Base-by-base conservation (phyloP, 2,329 filamentous ascomycete genomes). In the Epichloe amarillans region DNA sequence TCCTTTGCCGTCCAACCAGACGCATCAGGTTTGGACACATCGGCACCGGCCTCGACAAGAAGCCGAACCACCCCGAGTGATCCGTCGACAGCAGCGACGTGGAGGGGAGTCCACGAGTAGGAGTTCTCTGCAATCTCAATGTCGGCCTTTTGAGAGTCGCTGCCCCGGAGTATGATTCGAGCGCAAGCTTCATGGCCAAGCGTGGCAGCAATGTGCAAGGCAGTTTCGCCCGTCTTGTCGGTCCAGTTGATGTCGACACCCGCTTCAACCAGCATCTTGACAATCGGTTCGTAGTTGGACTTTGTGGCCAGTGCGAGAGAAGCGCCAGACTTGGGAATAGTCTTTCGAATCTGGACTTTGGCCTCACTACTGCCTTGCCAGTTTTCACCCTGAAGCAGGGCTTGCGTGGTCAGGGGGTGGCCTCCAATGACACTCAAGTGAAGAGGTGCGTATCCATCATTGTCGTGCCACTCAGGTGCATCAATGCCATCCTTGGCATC, bases 1-100 rank as follows among this genome's bases (percentile, higher is more conserved):
- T 98, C 93, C 63, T 84, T 88, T 1, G 90, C 85, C 3, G 86
- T 93, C 93, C 93, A 98, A 8, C 91, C 91, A 43, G 89, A 96
- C 0, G 84, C 85, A 65, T 98, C 93, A 5, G 75, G 71, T 52
- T 79, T 82, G 51, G 83, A 82, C 3, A 88, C 69, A 53, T 94
- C 80, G 0, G 88, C 88, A 1, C 88, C 88, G 21, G 85, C 84
- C 46, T 84, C 78, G 40, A 95, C 77, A 4, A 98, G 74, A 23
- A 93, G 72, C 61, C 89, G 77, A 0, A 86, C 86, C 40, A 95
- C 80, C 0, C 76, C 69, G 11, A 88, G 66, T 56, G 89, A 84
- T 0, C 91, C 91, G 61, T 98, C 90, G 2, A 97, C 91, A 50
- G 86, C 87, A 10, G 91, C 88, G 56, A 95, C 85, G 62, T 95